Evolutionary conservation across 495 filamentous ascomycete species (phyloP), one percentile per base, ranked within the genome.

Genomic region (Neurospora sublineolata): DNA sequence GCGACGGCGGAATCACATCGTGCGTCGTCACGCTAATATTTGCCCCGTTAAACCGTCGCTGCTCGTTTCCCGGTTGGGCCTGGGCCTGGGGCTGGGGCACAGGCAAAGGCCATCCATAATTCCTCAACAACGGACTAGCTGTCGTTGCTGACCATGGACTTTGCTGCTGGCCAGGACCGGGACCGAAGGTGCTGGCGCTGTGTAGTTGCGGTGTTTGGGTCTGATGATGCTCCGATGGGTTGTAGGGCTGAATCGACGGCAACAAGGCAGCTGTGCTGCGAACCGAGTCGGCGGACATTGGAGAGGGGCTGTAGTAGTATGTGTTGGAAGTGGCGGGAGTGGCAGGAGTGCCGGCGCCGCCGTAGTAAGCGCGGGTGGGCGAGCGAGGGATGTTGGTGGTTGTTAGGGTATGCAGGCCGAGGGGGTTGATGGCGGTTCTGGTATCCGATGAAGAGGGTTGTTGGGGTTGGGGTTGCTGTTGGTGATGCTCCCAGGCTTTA

Each of bases 251-350:
- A 64, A 82, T 72, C 3, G 77, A 75, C 1, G 80, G 75, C 10
- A 83, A 77, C 8, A 83, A 76, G 11, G 79, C 74, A 3, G 80
- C 78, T 20, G 80, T 80, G 72, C 77, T 79, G 68, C 64, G 77
- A 73, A 69, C 75, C 46, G 72, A 80, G 69, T 68, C 77, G 76
- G 78, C 80, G 52, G 74, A 78, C 71, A 69, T 77, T 69, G 77
- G 78, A 20, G 69, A 78, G 71, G 77, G 82, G 76, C 70, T 75
- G 76, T 75, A 64, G 76, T 75, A 64, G 74, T 72, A 72, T 1
- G 42, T 23, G 37, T 75, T 72, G 20, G 78, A 76, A 16, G 74
- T 77, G 0, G 82, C 78, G 12, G 81, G 76, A 18, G 77, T 77
- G 7, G 27, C 46, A 2, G 46, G 46, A 58, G 46, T 58, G 8